A percentile compares a stretch with the other conserved stretches of the same genome.
Conservation (phyloP, 1,284 basidiomycete genomes). For the Moesziomyces sp. region DNA sequence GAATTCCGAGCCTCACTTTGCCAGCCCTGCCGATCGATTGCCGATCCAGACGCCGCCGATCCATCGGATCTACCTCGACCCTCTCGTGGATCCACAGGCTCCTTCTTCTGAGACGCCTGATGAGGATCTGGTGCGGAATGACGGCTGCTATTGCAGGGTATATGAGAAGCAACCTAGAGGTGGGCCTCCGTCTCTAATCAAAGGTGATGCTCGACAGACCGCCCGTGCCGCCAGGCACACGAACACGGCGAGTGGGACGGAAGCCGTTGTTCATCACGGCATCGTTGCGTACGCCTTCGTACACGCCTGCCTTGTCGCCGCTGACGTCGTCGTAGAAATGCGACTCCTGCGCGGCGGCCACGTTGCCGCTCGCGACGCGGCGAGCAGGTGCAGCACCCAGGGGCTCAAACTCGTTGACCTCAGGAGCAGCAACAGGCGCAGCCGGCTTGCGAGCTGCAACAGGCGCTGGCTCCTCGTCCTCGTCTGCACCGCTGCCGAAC, state of each 20-base stretch:
- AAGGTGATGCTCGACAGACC: conserved; percentile 55
- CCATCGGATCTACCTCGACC: not conserved
- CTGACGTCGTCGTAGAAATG: conserved; percentile 25
- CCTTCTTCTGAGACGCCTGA: no score
- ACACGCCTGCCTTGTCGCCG: conserved; percentile 31
- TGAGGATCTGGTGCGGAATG: no score
- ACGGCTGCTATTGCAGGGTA: conserved; percentile 22
- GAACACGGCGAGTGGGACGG: conserved; percentile 53
- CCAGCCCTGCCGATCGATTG: not conserved
- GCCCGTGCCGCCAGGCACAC: conserved; percentile 54
- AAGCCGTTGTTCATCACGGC: conserved; percentile 54
- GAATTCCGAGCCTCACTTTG: not conserved
- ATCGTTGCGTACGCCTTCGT: conserved; percentile 46
- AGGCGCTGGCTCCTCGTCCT: conserved; percentile 24
- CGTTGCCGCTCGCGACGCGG: conserved; percentile 30
- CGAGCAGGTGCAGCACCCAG: conserved; percentile 30
- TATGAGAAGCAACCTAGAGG: conserved; percentile 7
- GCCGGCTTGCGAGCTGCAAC: conserved; percentile 4
- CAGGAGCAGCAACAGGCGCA: conserved; percentile 15
- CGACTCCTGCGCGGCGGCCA: conserved; percentile 21
- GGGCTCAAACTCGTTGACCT: conserved; percentile 30
- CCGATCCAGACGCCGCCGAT: not conserved
- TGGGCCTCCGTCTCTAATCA: conserved; percentile 11
- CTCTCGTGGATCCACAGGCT: no score
- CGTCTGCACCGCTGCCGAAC: conserved; percentile 49